Evolutionary conservation across 495 filamentous ascomycete species (phyloP).

Genomic region (Amorphotheca resinae): DNA sequence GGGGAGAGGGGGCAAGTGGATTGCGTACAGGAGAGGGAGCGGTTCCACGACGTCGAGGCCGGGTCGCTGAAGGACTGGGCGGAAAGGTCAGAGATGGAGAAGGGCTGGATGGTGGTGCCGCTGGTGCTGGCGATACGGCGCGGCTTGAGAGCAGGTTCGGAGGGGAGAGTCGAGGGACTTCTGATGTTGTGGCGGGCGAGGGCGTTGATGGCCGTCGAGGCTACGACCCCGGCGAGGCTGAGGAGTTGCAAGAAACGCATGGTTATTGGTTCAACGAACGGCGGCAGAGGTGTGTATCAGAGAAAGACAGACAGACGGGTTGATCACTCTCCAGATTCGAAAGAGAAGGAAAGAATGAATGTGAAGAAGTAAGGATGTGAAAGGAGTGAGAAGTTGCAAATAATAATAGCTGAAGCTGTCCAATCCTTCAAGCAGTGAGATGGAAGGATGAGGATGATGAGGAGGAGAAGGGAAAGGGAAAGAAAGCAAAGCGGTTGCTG

Average conservation of each 20-base stretch:
- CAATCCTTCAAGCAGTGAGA: too few species aligned
- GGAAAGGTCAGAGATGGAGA: not conserved
- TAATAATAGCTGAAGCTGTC: too few species aligned
- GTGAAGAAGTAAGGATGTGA: too few species aligned
- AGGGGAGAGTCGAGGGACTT: not conserved
- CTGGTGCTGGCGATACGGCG: not conserved
- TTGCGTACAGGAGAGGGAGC: constrained; percentile 2
- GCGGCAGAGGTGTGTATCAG: not conserved
- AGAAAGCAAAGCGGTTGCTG: too few species aligned
- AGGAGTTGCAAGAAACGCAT: constrained; percentile 3
- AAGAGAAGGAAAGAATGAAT: not conserved
- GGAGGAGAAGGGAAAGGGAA: too few species aligned
- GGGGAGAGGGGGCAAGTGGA: not conserved
- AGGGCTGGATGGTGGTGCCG: not conserved
- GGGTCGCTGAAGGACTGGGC: not conserved
- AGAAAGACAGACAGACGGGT: not conserved
- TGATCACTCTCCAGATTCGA: not conserved
- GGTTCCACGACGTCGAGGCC: not conserved
- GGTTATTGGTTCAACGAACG: not conserved
- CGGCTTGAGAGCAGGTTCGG: not conserved
- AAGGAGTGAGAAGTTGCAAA: too few species aligned
- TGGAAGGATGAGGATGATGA: too few species aligned
- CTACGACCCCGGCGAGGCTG: not conserved
- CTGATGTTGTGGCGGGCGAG: not conserved
- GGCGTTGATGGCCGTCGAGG: not conserved